These are phyloP conservation scores for Globisporangium paddicum DNA, from an alignment of 352 stramenopile species.

Conservation along the genomic window DNA sequence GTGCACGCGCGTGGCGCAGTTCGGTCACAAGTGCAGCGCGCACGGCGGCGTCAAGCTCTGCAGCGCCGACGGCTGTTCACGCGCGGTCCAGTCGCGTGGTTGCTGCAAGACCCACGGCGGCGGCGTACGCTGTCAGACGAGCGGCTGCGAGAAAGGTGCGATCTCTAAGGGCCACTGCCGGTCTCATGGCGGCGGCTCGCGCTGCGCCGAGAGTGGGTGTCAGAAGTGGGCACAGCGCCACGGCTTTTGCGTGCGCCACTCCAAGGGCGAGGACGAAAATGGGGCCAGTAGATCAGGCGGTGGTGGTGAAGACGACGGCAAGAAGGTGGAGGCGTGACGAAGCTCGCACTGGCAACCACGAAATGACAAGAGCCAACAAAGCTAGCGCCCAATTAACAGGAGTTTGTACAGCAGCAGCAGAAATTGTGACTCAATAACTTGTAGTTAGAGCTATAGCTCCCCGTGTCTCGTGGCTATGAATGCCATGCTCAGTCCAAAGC, in stretches of 20 bases:
- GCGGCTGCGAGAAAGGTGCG: conserved; percentile 75
- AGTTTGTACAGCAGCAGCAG: too few species aligned
- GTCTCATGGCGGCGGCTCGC: conserved; percentile 72
- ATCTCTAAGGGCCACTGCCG: conserved; percentile 86
- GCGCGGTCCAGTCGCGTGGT: conserved; percentile 76
- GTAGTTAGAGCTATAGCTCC: too few species aligned
- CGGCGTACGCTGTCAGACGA: conserved; percentile 74
- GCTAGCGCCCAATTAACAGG: background rate
- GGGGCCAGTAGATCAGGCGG: background rate
- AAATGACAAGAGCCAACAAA: background rate
- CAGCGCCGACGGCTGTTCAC: conserved; percentile 57
- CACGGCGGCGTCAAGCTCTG: conserved; percentile 80
- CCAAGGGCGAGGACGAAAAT: conserved; percentile 23
- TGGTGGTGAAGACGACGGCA: conserved; percentile 4
- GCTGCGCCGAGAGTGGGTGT: conserved; percentile 62
- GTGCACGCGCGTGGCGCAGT: conserved; percentile 68
- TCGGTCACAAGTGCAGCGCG: conserved; percentile 76
- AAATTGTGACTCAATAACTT: too few species aligned
- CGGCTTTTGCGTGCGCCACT: conserved; percentile 73
- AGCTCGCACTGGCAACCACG: background rate
- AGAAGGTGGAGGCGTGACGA: conserved; percentile 1
- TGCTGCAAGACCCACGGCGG: conserved; percentile 87
- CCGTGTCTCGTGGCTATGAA: too few species aligned
- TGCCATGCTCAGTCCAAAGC: too few species aligned
- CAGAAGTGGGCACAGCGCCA: conserved; percentile 73